A percentile compares a stretch with the other conserved stretches of the same genome.
phyloP scores from a whole-genome alignment of 148 eudicot genomes.

The Heliamphora exappendiculata region DNA sequence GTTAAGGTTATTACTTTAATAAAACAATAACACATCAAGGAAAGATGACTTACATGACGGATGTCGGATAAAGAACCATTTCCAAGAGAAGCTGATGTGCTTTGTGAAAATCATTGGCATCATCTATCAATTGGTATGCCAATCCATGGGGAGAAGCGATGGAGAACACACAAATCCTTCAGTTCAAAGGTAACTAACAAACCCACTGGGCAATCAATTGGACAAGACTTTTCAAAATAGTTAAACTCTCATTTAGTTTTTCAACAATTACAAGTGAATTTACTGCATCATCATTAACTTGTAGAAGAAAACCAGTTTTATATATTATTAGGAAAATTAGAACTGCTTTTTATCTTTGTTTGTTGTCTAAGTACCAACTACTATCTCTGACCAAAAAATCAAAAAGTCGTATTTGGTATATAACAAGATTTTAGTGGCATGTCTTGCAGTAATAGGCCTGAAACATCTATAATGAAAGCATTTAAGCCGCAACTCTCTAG shows the following conservation, averaged over 20 bases:
- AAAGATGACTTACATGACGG: conserved; percentile 55
- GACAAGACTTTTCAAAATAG: too few species aligned
- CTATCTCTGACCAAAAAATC: background rate
- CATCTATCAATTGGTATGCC: conserved; percentile 90
- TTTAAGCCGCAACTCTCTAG: background rate
- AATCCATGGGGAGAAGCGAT: conserved; percentile 52
- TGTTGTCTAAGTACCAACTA: too few species aligned
- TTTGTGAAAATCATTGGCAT: conserved; percentile 90
- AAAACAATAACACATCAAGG: background rate
- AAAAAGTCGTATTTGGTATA: background rate
- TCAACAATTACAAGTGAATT: background rate
- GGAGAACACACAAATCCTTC: conserved; percentile 6
- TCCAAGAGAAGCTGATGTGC: conserved; percentile 87
- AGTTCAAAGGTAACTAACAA: background rate
- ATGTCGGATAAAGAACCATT: conserved; percentile 92
- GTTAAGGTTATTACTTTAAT: background rate
- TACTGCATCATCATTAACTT: background rate
- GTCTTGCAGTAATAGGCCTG: background rate
- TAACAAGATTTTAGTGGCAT: background rate
- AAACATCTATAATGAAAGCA: background rate
- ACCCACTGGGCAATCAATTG: too few species aligned
- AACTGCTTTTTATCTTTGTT: too few species aligned
- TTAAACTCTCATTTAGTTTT: background rate
- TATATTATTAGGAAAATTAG: too few species aligned
- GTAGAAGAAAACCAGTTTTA: background rate